A percentile compares a stretch with the other conserved stretches of the same genome.
phyloP scores from a whole-genome alignment of 2,329 filamentous ascomycete species.

The Periconia macrospinosa region DNA sequence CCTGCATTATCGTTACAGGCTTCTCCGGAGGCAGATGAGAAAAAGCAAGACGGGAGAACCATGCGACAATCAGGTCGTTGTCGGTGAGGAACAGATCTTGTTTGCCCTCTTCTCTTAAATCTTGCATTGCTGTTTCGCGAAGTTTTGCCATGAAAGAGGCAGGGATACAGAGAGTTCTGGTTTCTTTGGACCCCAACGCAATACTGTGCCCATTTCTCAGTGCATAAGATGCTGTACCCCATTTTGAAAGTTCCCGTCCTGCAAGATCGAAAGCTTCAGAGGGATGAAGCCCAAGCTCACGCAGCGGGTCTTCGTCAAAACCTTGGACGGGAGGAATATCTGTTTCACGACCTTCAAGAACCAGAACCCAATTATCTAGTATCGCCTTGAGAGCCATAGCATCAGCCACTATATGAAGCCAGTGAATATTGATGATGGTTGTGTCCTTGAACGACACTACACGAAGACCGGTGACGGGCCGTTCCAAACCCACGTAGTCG shows the following conservation, averaged over 20 bases:
- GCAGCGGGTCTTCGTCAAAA: conserved; percentile 23
- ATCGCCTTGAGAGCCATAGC: conserved; percentile 18
- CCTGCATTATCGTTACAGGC: conserved; percentile 3
- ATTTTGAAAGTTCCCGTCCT: conserved; percentile 1
- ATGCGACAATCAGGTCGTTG: conserved; percentile 3
- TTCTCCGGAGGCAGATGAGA: conserved; percentile 1
- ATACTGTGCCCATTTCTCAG: conserved; percentile 4
- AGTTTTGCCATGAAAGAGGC: conserved; percentile 8
- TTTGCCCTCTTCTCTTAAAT: not conserved
- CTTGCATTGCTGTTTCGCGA: not conserved
- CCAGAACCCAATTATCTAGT: conserved; percentile 22
- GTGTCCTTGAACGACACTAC: conserved; percentile 25
- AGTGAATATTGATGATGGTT: conserved; percentile 24
- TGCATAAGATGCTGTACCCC: conserved; percentile 2
- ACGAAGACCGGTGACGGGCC: conserved; percentile 20
- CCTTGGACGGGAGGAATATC: conserved; percentile 19
- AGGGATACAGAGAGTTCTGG: conserved; percentile 9
- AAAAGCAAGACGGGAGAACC: conserved; percentile 4
- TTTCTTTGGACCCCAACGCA: conserved; percentile 1
- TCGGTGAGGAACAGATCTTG: not conserved
- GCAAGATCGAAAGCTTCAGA: conserved; percentile 1
- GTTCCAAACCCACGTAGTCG: conserved; percentile 13
- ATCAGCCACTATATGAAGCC: conserved; percentile 26
- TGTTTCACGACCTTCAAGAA: conserved; percentile 25
- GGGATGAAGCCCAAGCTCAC: conserved; percentile 2